Base-by-base conservation (phyloP, 2,329 filamentous ascomycete species). In the Proliferodiscus dingleyae region DNA sequence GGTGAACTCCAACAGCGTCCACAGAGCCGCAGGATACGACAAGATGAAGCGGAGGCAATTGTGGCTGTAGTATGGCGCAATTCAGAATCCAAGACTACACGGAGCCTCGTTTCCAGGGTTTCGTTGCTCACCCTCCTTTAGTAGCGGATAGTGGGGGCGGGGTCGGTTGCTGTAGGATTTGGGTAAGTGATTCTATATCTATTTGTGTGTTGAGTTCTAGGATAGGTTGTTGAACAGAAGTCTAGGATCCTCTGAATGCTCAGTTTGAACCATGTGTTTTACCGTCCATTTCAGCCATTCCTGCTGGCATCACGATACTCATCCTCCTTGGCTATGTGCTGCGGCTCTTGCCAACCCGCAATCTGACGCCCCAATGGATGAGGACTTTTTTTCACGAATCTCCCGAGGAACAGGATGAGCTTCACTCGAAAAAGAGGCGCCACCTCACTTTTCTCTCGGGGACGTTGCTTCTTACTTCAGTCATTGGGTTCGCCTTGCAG, bases 381-480 rank as follows among this genome's bases (percentile, higher is more conserved):
- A 65, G 57, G 38, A 66, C 73, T 3, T 80, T 81, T 49, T 62
- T 80, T 15, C 56, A 67, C 15, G 74, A 78, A 47, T 52, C 62
- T 16, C 52, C 55, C 15, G 58, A 61, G 26, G 53, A 59, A 43
- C 62, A 55, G 39, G 68, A 61, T 49, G 57, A 54, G 23, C 51
- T 59, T 19, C 59, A 46, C 47, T 60, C 51, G 32, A 52, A 57
- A 32, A 49, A 26, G 54, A 60, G 60, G 49, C 51, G 33, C 6
- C 46, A 34, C 26, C 47, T 56, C 30, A 49, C 48, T 18, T 23
- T 37, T 23, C 68, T 67, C 60, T 64, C 65, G 0, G 41, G 66
- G 10, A 39, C 53, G 33, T 59, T 77, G 7, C 60, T 73, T 16
- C 32, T 59, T 2, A 43, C 69, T 5, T 69, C 71, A 0, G 42